These are phyloP conservation scores for Boletus tomentosulus DNA, from an alignment of 768 basidiomycete genomes.

Conservation along the genomic window DNA sequence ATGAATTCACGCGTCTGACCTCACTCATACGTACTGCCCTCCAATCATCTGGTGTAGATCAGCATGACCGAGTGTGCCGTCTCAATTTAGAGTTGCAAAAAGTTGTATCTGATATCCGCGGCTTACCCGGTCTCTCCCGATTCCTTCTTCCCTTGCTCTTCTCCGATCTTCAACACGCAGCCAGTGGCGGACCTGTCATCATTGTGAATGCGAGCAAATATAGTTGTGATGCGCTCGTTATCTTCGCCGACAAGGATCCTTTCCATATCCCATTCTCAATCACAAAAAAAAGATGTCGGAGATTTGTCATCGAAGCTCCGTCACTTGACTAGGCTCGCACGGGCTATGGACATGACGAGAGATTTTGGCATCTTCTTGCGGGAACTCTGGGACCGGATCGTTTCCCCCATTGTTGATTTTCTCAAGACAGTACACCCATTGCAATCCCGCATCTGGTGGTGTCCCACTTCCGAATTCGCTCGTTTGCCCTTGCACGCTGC, in stretches of 20 bases:
- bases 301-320: not conserved
- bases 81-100: not conserved
- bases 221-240: not conserved
- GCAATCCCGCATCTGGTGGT: constrained; percentile 14
- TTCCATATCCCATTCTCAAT: constrained; percentile 1
- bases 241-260: not conserved
- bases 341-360: not conserved
- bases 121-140: not conserved
- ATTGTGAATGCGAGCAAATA: constrained; percentile 26
- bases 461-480: constrained; percentile 9
- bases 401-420: not conserved
- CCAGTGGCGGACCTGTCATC: constrained; percentile 13
- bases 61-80: not conserved
- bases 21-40: not conserved
- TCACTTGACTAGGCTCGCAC: not conserved
- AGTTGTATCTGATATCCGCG: not conserved
- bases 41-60: not conserved
- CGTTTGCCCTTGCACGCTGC: constrained; percentile 2
- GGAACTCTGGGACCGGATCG: not conserved
- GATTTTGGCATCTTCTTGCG: not conserved
- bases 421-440: not conserved
- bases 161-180: not conserved
- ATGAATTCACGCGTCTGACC: constrained; percentile 2
- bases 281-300: not conserved
- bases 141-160: not conserved